Base-by-base conservation (phyloP, 352 stramenopile species). In the Phytophthora boehmeriae region DNA sequence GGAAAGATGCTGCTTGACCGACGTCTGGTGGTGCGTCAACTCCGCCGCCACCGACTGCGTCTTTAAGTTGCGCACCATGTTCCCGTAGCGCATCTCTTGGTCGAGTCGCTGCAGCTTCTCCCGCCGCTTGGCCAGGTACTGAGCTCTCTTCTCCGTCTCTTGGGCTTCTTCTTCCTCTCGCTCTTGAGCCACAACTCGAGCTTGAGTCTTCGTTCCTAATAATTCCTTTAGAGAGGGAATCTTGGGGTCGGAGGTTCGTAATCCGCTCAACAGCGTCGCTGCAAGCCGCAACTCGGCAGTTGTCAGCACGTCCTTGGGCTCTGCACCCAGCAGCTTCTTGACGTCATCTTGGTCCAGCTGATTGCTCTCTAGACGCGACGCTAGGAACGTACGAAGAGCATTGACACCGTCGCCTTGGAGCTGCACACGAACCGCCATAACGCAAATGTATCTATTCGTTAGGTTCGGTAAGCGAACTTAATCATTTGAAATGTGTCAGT, bases 51-150 rank as follows among this genome's bases (percentile, higher is more conserved):
- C 53, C 44, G 80, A 79, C 52, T 83, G 68, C 19, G 67, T 62
- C 63, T 88, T 75, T 14, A 95, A 71, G 56, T 93, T 94, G 44
- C 68, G 68, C 36, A 94, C 75, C 68, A 95, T 77, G n/a, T 72
- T 64, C 44, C 79, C 68, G 59, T 95, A 95, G 17, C 71, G 76
- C 75, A 88, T 83, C 56, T 95, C 87, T 61, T 95, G 85, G 51
- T 95, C 83, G 48, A 92, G 61, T 2, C 87, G 83, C 67, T 80
- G 72, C 28, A 95, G 66, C 64, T 90, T 83, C 48, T 78, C 48
- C 10, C 83, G 79, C 0, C 83, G 80, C 17, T 71, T 77, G 10
- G 67, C 69, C 52, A 92, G 39, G 46, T 88, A 86, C 43, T 63
- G 55, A 19, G 11, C 36, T 20, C 57, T 71, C 30, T 71, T 59